Base-by-base conservation (phyloP, 352 stramenopile genomes). In the Pythium graminicola region DNA sequence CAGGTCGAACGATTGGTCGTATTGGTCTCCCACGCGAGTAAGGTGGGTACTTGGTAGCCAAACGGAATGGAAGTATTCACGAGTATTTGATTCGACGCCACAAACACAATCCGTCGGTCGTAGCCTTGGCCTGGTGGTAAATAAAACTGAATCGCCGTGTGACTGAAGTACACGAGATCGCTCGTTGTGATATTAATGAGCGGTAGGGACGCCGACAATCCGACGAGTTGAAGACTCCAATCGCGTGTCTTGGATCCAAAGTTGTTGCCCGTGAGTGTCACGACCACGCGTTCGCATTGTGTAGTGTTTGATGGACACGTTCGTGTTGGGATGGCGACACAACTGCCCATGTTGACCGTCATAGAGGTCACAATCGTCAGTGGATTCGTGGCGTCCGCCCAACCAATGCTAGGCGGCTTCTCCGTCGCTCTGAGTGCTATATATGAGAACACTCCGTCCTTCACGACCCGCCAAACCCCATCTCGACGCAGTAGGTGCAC, bases 1-100 rank as follows among this genome's bases (percentile, higher is more conserved):
- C 71, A 81, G 20, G 75, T 86, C 14, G 75, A 82, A 10, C 78
- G 62, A 32, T 86, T 80, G 0, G 60, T 69, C 6, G 75, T 83
- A 26, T 61, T 63, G 28, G 68, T 68, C 38, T 71, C 57, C 23
- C 69, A 71, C 20, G 50, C 60, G 4, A 78, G 42, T 4, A 86
- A 45, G 24, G 73, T 53, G 8, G 75, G 75, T 6, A 59, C 40
- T 22, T 69, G 36, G 38, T 86, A 86, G 10, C 55, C 54, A 46
- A 86, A 83, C 2, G 36, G 27, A 13, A 83, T 65, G 1, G 64
- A 60, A 14, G 62, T 52, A 40, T 73, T 77, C 22, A 68, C 56
- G 0, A 70, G 13, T 8, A 29, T 9, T 26, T 78, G 70, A 6
- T 51, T 50, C 7, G 68, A 72, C 0, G 72, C 64, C 7, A 45